Conservation (phyloP, 148 eudicot species). For the Polygonum maritimum region DNA sequence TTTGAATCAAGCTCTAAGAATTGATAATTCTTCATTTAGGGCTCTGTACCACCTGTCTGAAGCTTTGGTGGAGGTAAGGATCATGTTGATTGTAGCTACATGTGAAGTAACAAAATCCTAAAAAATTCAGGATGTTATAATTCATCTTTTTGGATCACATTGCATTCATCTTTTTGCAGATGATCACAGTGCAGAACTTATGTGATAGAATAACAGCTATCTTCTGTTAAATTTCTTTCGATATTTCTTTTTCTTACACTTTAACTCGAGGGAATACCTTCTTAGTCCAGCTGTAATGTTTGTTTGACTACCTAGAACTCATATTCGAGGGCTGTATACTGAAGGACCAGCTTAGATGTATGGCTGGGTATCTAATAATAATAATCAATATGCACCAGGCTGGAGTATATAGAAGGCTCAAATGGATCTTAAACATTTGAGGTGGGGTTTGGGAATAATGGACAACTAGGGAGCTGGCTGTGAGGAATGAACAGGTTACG, state of each 20-base stretch:
- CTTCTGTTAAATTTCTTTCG: not conserved
- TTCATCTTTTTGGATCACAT: not conserved
- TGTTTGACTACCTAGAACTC: not conserved
- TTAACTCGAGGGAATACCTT: not conserved
- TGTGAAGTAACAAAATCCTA: not conserved
- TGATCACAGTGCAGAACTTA: not conserved
- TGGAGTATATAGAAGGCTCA: not conserved
- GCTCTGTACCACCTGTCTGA: constrained; percentile 61
- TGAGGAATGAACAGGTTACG: not conserved
- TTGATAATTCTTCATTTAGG: constrained; percentile 58
- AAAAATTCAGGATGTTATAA: not conserved
- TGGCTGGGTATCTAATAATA: not conserved
- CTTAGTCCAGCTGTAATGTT: not conserved
- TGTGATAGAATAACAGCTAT: not conserved
- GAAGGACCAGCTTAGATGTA: not conserved
- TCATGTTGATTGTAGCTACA: not conserved
- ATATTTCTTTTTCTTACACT: not conserved
- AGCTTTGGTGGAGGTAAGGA: constrained; percentile 58
- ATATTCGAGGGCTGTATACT: not conserved
- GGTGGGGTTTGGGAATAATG: not conserved
- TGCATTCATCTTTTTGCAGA: not conserved
- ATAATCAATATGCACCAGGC: not conserved
- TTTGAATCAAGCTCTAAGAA: constrained; percentile 61
- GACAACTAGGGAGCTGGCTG: too few relatives aligned
- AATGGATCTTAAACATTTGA: not conserved